Evolutionary conservation across 192 early-diverging fungal genomes (phyloP).

Genomic region (Pilaira anomala): DNA sequence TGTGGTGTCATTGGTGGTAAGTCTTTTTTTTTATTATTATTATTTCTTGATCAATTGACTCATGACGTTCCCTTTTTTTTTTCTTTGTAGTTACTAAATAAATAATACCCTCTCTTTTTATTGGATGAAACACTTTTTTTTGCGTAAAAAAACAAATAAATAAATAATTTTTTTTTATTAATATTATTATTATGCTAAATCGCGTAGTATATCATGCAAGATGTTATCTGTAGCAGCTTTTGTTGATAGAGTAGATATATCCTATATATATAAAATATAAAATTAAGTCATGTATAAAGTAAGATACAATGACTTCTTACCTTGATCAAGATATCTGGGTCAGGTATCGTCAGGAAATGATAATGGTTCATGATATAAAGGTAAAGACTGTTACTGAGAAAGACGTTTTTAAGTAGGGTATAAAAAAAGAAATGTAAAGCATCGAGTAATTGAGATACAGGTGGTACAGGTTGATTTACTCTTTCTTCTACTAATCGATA

Average conservation of each 20-base stretch:
- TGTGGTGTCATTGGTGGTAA: slow-evolving; percentile 87
- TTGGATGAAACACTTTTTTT: no score
- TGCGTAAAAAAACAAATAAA: no score
- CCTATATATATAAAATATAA: no score
- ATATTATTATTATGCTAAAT: not conserved
- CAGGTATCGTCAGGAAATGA: not conserved
- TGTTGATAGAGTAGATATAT: no score
- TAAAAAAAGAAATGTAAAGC: slow-evolving; percentile 8
- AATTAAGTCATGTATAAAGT: no score
- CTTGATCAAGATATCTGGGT: slow-evolving; percentile 1
- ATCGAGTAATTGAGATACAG: not conserved
- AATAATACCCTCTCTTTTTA: not conserved
- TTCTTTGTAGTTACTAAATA: slow-evolving; percentile 13
- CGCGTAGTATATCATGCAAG: no score
- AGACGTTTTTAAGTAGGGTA: not conserved
- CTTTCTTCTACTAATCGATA: not conserved
- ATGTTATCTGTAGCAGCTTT: no score
- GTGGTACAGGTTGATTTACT: not conserved
- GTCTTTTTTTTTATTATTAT: slow-evolving; percentile 5
- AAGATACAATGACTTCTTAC: not conserved
- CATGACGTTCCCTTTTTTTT: not conserved
- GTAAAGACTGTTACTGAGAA: slow-evolving; percentile 3
- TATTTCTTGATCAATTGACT: not conserved
- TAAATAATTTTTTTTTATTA: not conserved
- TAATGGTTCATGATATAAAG: slow-evolving; percentile 6